Base-by-base conservation (phyloP, 208 protist genomes). In the Crithidia brevicula region DNA sequence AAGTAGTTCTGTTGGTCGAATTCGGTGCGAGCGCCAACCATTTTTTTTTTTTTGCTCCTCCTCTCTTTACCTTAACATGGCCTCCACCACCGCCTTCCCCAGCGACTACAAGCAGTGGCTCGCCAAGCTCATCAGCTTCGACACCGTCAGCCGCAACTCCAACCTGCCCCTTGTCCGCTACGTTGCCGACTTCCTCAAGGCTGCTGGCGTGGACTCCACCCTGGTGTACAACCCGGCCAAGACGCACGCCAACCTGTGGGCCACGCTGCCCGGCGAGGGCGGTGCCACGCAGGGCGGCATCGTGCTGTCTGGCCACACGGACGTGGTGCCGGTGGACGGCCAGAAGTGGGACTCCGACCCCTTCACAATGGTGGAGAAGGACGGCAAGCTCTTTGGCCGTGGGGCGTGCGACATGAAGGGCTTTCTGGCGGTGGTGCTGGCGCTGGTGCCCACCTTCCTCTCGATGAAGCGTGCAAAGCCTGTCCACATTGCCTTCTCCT, bases 391-490 rank as follows among this genome's bases (percentile, higher is more conserved):
- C 34, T 85, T 82, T 56, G 83, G 83, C 9, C 76, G 79, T 20
- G 83, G 83, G 23, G 49, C 79, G 30, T 73, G 76, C 34, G 79
- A 89, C 56, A 89, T 85, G 83, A 89, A 89, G 60, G 79, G 76
- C 20, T 83, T 89, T 54, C 46, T 89, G 18, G 80, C 83, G 5
- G 74, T 89, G 13, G 62, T 45, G 22, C 60, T 89, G 27, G 58
- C 80, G 8, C 68, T 83, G 11, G 72, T 60, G 20, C 79, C 81
- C n/a, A 43, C 63, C 34, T 71, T 83, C 16, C 57, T 81, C 22
- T 40, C 50, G 30, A 71, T 85, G 79, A 79, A 72, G 72, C 74
- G 76, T 28, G 38, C 49, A 15, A 89, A 86, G 63, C 77, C 79
- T 10, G 71, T 85, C 18, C 81, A 91, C 67, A 72, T 75, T 62